These are phyloP conservation scores for Claviceps purpurea DNA, from an alignment of 2,329 filamentous ascomycete species.

Conservation along the genomic window DNA sequence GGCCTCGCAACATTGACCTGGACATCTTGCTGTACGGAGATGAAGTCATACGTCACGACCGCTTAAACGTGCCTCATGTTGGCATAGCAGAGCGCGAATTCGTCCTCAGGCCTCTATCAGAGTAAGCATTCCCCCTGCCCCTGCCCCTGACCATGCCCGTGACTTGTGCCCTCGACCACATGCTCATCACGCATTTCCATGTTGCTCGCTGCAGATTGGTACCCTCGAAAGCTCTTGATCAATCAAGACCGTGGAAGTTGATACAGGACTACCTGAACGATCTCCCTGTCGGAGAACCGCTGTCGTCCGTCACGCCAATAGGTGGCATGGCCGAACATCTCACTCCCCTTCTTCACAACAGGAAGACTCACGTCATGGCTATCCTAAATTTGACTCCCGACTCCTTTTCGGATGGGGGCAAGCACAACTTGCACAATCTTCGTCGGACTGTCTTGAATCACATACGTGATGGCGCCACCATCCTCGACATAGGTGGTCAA, in stretches of 20 bases:
- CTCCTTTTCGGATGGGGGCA: slow-evolving; percentile 87
- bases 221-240: slow-evolving; percentile 38
- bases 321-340: slow-evolving; percentile 35
- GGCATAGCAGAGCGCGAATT: slow-evolving; percentile 87
- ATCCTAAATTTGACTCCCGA: slow-evolving; percentile 93
- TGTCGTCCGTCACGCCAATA: slow-evolving; percentile 48
- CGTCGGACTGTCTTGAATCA: slow-evolving; percentile 45
- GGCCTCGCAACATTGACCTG: slow-evolving; percentile 85
- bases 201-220: slow-evolving; percentile 31
- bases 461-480: slow-evolving; percentile 58
- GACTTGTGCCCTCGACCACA: background rate
- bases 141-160: too few relatives aligned
- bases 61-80: slow-evolving; percentile 73
- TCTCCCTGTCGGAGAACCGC: slow-evolving; percentile 33
- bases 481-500: slow-evolving; percentile 88
- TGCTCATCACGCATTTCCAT: background rate
- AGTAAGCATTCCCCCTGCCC: slow-evolving; percentile 34
- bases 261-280: slow-evolving; percentile 48
- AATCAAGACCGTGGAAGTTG: slow-evolving; percentile 44
- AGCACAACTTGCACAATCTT: slow-evolving; percentile 42
- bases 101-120: slow-evolving; percentile 73
- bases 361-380: slow-evolving; percentile 73
- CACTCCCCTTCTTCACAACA: slow-evolving; percentile 41
- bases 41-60: slow-evolving; percentile 49
- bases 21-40: slow-evolving; percentile 79